Conservation (phyloP, 148 eudicot species). For the Arctostaphylos glauca region DNA sequence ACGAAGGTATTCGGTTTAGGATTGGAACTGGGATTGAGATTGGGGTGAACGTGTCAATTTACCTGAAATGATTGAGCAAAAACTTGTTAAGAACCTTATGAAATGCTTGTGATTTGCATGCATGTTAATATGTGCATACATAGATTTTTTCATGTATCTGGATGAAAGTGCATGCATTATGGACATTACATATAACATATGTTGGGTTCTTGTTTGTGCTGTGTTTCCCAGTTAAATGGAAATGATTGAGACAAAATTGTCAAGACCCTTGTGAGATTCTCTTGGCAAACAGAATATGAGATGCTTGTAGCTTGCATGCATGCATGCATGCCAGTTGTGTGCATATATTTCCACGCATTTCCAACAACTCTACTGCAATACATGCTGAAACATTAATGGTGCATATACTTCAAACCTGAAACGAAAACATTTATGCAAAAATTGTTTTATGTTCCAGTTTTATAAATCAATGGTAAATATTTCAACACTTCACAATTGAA, state of each 20-base stretch:
- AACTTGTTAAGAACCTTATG: neutral
- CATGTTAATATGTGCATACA: neutral
- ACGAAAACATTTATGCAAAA: neutral
- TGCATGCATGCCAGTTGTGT: slow-evolving; percentile 1
- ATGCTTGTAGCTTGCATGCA: neutral
- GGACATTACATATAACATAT: too few relatives aligned
- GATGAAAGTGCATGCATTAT: too few relatives aligned
- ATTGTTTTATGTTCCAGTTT: neutral
- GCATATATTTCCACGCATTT: neutral
- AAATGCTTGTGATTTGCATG: neutral
- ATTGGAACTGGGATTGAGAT: neutral
- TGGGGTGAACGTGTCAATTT: neutral
- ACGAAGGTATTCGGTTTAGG: too few relatives aligned
- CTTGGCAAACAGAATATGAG: too few relatives aligned
- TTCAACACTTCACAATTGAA: neutral
- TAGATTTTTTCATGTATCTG: too few relatives aligned
- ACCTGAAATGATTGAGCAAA: neutral
- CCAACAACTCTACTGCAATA: neutral
- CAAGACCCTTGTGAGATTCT: too few relatives aligned
- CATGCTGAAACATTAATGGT: too few relatives aligned
- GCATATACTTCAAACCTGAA: too few relatives aligned
- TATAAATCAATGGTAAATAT: neutral
- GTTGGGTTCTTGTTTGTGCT: too few relatives aligned
- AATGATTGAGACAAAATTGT: too few relatives aligned
- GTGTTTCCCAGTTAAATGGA: too few relatives aligned